These are phyloP conservation scores for Thymus quinquecostatus DNA, from an alignment of 257 asterid genomes.

Conservation along the genomic window DNA sequence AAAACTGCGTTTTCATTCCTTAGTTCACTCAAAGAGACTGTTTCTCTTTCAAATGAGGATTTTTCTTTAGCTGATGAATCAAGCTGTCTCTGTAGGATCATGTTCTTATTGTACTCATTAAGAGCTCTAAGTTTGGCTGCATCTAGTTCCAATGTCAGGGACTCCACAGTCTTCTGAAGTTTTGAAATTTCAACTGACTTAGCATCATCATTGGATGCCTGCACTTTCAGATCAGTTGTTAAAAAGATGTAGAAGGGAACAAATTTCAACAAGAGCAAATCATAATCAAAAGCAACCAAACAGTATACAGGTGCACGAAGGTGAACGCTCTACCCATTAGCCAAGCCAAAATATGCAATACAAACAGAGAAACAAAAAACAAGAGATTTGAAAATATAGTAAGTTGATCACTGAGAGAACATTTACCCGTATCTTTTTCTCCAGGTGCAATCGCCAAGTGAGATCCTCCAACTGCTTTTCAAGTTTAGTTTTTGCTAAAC, in stretches of 20 bases:
- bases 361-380: neutral
- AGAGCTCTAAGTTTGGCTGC: constrained; percentile 92
- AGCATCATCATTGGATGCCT: constrained; percentile 86
- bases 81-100: constrained; percentile 70
- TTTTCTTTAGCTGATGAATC: constrained; percentile 75
- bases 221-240: constrained; percentile 42
- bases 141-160: constrained; percentile 77
- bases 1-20: constrained; percentile 75
- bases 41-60: constrained; percentile 72
- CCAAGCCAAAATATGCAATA: neutral
- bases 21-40: constrained; percentile 55
- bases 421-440: constrained; percentile 86
- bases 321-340: neutral
- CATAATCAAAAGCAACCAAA: constrained; percentile 7
- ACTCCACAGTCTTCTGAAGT: constrained; percentile 87
- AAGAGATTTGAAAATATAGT: constrained; percentile 13
- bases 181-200: constrained; percentile 78
- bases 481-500: constrained; percentile 89
- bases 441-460: constrained; percentile 94
- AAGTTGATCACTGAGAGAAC: constrained; percentile 6
- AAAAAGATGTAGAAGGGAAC: constrained; percentile 22
- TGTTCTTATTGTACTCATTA: constrained; percentile 85
- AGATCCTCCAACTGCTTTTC: constrained; percentile 98
- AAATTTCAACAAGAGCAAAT: constrained; percentile 22
- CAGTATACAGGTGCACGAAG: neutral